A percentile compares a stretch with the other conserved stretches of the same genome.
Evolutionary conservation across 371 early-diverging fungal species (phyloP).

Genomic region (Gilbertella persicaria): DNA sequence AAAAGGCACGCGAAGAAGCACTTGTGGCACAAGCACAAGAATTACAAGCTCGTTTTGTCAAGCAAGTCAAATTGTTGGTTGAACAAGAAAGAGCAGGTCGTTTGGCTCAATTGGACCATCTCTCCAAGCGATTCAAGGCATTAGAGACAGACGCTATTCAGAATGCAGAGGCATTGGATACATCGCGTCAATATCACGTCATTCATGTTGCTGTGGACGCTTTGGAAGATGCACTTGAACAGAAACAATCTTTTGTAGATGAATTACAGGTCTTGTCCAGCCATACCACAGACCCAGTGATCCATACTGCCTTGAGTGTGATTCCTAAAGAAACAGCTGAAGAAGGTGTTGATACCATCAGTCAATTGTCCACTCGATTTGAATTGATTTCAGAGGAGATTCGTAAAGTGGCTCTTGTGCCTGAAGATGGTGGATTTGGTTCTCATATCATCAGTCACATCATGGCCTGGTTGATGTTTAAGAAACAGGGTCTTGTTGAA

Average conservation of each 20-base stretch:
- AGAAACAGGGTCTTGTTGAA: constrained; percentile 80
- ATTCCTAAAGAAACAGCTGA: constrained; percentile 57
- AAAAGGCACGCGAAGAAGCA: constrained; percentile 43
- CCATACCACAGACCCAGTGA: constrained; percentile 56
- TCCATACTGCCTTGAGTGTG: constrained; percentile 59
- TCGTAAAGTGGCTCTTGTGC: constrained; percentile 78
- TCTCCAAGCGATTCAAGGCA: constrained; percentile 72
- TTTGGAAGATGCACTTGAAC: constrained; percentile 40
- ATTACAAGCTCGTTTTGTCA: constrained; percentile 58
- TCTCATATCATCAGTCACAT: constrained; percentile 71
- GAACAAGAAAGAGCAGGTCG: constrained; percentile 90
- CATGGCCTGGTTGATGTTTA: constrained; percentile 75
- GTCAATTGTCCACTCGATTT: constrained; percentile 73
- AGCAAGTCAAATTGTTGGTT: constrained; percentile 72
- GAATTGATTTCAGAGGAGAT: constrained; percentile 64
- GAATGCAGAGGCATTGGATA: constrained; percentile 57
- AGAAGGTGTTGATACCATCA: constrained; percentile 65
- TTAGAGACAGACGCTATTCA: constrained; percentile 63
- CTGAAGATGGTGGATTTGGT: constrained; percentile 80
- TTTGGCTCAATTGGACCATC: constrained; percentile 78
- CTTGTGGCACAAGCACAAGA: constrained; percentile 47
- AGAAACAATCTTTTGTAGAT: constrained; percentile 58
- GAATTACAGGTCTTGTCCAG: constrained; percentile 65
- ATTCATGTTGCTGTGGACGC: constrained; percentile 50
- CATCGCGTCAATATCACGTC: constrained; percentile 52